A percentile compares a stretch with the other conserved stretches of the same genome.
These are phyloP conservation scores for Hymenotorrendiella dingleyae DNA, from an alignment of 2,329 filamentous ascomycete species.

Conservation along the genomic window DNA sequence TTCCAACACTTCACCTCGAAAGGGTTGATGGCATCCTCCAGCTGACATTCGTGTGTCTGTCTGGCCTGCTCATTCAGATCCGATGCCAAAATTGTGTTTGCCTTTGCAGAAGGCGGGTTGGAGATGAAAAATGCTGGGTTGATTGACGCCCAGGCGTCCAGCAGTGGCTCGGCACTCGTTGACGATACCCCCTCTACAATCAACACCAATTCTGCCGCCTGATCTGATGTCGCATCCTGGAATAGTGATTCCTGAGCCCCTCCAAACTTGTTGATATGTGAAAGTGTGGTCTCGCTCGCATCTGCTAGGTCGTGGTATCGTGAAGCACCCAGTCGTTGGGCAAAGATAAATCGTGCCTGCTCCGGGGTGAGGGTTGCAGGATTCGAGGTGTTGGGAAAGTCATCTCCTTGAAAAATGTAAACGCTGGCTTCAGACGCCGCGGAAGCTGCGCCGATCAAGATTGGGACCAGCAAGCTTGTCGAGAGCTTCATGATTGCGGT, in stretches of 20 bases:
- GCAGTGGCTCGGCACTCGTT: conserved; percentile 37
- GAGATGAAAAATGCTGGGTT: conserved; percentile 45
- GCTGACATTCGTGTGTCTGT: conserved; percentile 17
- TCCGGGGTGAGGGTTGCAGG: conserved; percentile 41
- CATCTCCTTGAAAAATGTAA: conserved; percentile 40
- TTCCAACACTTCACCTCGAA: conserved; percentile 29
- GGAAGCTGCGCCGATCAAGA: conserved; percentile 32
- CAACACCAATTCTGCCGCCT: conserved; percentile 48
- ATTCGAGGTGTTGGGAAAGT: conserved; percentile 35
- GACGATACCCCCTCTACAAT: conserved; percentile 51
- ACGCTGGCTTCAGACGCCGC: conserved; percentile 41
- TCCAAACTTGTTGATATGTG: conserved; percentile 55
- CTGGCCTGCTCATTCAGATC: conserved; percentile 26
- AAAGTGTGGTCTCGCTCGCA: conserved; percentile 36
- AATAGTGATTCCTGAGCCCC: conserved; percentile 48
- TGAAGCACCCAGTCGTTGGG: conserved; percentile 47
- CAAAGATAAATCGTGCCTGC: conserved; percentile 49
- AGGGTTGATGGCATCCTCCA: conserved; percentile 28
- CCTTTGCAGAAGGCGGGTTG: conserved; percentile 36
- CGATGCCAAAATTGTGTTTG: conserved; percentile 27
- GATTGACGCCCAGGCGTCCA: conserved; percentile 35
- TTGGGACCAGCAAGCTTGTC: conserved; percentile 34
- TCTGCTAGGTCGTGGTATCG: conserved; percentile 41
- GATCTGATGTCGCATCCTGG: conserved; percentile 25
- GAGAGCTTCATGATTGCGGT: conserved; percentile 35